Percentiles rank a stretch among this genome's conserved stretches.
phyloP scores from a whole-genome alignment of 1,284 basidiomycete species.

The Leccinum fallax region DNA sequence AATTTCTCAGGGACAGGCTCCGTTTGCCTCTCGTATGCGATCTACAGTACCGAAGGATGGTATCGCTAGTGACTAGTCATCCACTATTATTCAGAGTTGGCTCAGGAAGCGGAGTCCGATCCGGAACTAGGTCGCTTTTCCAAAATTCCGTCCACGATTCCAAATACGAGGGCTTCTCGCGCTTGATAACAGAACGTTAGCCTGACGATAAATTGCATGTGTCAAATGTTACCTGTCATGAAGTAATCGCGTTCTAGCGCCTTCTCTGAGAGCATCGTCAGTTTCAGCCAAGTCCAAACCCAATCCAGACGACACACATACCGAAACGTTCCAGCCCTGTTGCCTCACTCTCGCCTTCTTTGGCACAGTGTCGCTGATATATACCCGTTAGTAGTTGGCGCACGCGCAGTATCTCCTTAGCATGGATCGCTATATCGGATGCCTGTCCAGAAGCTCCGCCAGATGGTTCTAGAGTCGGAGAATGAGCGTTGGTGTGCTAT shows the following conservation, averaged over 20 bases:
- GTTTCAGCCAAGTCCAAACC: constrained; percentile 19
- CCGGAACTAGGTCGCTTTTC: constrained; percentile 63
- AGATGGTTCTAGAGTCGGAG: constrained; percentile 72
- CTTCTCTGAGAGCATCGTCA: constrained; percentile 54
- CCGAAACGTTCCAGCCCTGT: constrained; percentile 78
- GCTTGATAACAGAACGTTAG: constrained; percentile 48
- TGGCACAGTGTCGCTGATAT: constrained; percentile 79
- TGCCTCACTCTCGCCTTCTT: constrained; percentile 62
- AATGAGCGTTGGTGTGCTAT: constrained; percentile 14
- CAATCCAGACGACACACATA: constrained; percentile 41
- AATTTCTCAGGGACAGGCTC: constrained; percentile 14
- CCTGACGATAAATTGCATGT: constrained; percentile 20
- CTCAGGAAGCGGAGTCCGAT: constrained; percentile 33
- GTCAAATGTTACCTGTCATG: constrained; percentile 72
- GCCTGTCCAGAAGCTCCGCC: constrained; percentile 93
- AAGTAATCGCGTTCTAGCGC: constrained; percentile 94
- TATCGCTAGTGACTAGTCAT: constrained; percentile 9
- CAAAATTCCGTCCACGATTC: constrained; percentile 88
- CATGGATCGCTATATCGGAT: constrained; percentile 92
- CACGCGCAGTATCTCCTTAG: constrained; percentile 89
- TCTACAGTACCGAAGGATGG: background rate
- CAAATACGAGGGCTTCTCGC: constrained; percentile 84
- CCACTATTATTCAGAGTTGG: constrained; percentile 1
- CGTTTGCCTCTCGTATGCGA: constrained; percentile 13
- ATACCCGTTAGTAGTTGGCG: constrained; percentile 81